phyloP scores from a whole-genome alignment of 164 flowering plant genomes.

The Aristolochia californica region DNA sequence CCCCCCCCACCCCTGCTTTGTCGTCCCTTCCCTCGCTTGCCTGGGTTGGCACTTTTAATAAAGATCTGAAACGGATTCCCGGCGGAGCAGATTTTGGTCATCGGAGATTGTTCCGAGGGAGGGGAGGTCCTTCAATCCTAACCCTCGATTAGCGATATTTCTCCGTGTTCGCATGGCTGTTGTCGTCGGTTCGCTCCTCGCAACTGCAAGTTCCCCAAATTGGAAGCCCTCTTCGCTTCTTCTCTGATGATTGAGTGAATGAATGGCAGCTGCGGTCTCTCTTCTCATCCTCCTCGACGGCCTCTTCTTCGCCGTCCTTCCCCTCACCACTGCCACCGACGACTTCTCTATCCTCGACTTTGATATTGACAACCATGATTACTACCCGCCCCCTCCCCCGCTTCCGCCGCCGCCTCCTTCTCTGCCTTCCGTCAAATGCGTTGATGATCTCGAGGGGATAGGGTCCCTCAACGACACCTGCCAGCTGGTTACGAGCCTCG shows the following conservation, averaged over 20 bases:
- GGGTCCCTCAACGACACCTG: slow-evolving; percentile 59
- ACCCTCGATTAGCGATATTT: no score
- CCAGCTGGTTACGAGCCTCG: slow-evolving; percentile 32
- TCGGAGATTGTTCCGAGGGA: background rate
- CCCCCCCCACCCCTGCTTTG: no score
- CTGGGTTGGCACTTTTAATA: no score
- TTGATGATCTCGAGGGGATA: slow-evolving; percentile 41
- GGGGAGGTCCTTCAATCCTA: no score
- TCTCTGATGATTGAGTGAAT: background rate
- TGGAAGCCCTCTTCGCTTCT: no score
- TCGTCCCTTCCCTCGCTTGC: slow-evolving; percentile 3
- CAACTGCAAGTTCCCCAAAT: no score
- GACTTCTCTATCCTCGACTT: slow-evolving; percentile 24
- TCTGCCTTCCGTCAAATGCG: slow-evolving; percentile 35
- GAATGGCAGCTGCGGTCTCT: background rate
- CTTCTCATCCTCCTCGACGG: background rate
- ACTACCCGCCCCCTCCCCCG: slow-evolving; percentile 61
- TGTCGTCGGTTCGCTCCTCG: no score
- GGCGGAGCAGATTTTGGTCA: background rate
- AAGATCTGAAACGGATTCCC: no score
- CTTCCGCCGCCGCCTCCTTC: slow-evolving; percentile 26
- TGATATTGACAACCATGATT: slow-evolving; percentile 29
- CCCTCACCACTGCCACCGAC: background rate
- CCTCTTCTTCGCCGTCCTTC: slow-evolving; percentile 3
- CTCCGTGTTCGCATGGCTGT: no score